Evolutionary conservation across 345 rosid genomes (phyloP), one percentile per base, ranked within the genome.

Genomic region (Eucalyptus coolabah): DNA sequence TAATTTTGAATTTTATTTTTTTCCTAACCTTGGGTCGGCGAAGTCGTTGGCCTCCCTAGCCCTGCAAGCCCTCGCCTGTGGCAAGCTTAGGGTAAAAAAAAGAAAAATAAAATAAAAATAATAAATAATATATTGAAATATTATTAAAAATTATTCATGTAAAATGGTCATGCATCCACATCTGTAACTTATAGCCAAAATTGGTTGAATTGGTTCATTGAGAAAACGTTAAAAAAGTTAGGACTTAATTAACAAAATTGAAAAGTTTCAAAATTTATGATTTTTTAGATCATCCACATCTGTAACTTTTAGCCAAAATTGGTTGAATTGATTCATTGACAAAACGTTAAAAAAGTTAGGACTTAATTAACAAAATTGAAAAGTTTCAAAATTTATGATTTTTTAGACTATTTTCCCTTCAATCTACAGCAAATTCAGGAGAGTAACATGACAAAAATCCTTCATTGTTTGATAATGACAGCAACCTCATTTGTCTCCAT

Each of bases 341-440:
- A 54, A 19, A 54, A 54, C 5, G 5, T 54, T 4, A 54, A 54
- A 54, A 54, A 0, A 9, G 0, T 24, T 56, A 56, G 0, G 30
- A 24, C 1, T 23, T 2, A 24, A 56, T 56, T 56, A 3, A 11
- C 0, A 56, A 56, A 56, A 56, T 56, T 9, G 0, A 24, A 24
- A 24, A 0, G 0, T 10, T 24, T 4, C 3, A 9, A 56, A 56
- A 0, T 24, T 24, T 2, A 0, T 0, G 1, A 24, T 56, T 24
- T 9, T 56, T 24, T 56, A 23, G 30, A 56, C 3, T 3, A 9
- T 24, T 56, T 56, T 10, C 10, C 13, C 30, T 56, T 24, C 6
- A 0, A 12, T 65, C 9, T 6, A 65, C 72, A 0, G 10, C 11
- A 0, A 65, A n/a, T 65, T 65, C 5, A 17, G 37, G 77, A 65